Evolutionary conservation across 805 yeast species (phyloP).

Genomic region (Jamesozyma rosinii): DNA sequence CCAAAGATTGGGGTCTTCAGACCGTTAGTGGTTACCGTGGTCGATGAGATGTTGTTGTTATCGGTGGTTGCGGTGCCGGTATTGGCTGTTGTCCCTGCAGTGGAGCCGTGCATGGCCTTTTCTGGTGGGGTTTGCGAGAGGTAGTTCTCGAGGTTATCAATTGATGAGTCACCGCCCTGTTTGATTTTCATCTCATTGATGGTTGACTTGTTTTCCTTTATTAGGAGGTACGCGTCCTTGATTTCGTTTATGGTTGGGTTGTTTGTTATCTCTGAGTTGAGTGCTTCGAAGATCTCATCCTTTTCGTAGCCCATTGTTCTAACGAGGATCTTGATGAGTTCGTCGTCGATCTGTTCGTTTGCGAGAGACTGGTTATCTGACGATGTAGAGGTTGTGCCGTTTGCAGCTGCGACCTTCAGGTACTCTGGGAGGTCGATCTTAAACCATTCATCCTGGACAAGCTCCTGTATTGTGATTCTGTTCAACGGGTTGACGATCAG

Average conservation of each 20-base stretch:
- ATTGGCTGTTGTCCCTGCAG: constrained; percentile 10
- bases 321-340: constrained; percentile 62
- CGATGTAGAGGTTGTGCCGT: not conserved
- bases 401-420: constrained; percentile 42
- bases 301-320: constrained; percentile 83
- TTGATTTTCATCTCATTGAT: constrained; percentile 47
- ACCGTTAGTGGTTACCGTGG: constrained; percentile 25
- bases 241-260: constrained; percentile 61
- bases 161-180: constrained; percentile 20
- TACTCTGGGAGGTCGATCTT: constrained; percentile 71
- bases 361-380: not conserved
- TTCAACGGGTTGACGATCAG: constrained; percentile 89
- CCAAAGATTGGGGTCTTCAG: constrained; percentile 14
- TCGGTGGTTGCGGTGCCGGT: not conserved
- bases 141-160: constrained; percentile 42
- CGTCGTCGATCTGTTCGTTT: constrained; percentile 48
- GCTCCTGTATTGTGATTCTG: constrained; percentile 85
- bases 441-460: constrained; percentile 93
- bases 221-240: constrained; percentile 73
- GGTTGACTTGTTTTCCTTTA: constrained; percentile 67
- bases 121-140: constrained; percentile 52
- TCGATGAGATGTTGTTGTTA: constrained; percentile 37
- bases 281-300: constrained; percentile 71
- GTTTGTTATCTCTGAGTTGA: constrained; percentile 35
- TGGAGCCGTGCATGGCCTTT: constrained; percentile 10